These are phyloP conservation scores for Exophiala phaeomuriformis DNA, from an alignment of 2,329 filamentous ascomycete species.

Conservation along the genomic window DNA sequence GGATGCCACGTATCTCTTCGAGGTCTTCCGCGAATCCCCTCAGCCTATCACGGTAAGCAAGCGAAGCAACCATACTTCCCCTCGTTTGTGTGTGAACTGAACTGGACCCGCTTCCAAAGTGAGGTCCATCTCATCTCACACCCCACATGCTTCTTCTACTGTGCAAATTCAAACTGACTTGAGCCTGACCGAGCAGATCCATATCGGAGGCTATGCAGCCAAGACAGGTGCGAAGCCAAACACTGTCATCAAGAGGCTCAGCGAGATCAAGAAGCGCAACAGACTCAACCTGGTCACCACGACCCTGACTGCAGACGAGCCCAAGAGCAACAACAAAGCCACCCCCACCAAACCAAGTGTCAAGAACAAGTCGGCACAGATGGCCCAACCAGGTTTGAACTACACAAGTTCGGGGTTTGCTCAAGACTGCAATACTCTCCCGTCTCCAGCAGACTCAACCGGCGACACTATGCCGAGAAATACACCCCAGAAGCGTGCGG, in stretches of 20 bases:
- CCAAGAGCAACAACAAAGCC: neutral
- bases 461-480: neutral
- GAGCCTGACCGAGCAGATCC: constrained; percentile 4
- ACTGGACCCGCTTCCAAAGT: no score
- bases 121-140: no score
- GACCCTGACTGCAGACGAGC: neutral
- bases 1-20: constrained; percentile 15
- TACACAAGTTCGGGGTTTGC: neutral
- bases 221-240: constrained; percentile 16
- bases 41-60: constrained; percentile 9
- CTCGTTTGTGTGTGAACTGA: neutral
- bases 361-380: neutral
- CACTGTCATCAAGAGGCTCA: constrained; percentile 12
- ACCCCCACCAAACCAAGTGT: neutral
- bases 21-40: constrained; percentile 10
- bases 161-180: no score
- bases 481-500: constrained; percentile 3
- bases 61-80: neutral
- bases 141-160: no score
- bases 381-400: no score
- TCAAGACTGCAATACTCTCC: neutral
- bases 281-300: constrained; percentile 17
- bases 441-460: constrained; percentile 4
- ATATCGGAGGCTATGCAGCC: constrained; percentile 7
- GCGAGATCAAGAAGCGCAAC: constrained; percentile 18